Conservation (phyloP, 768 basidiomycete genomes). For the Rhizopogon salebrosus region DNA sequence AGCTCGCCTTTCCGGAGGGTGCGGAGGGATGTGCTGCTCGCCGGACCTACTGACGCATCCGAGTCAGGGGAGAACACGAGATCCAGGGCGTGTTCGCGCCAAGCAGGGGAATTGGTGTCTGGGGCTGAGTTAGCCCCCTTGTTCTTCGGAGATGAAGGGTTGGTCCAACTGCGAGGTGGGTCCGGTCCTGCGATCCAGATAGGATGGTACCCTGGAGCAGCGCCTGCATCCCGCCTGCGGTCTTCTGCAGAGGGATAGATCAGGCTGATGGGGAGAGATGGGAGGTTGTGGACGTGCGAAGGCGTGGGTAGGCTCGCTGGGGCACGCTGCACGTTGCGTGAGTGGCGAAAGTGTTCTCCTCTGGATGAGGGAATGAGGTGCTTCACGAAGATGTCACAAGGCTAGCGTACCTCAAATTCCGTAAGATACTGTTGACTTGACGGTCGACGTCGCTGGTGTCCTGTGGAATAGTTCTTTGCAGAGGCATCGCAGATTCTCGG, state of each 20-base stretch:
- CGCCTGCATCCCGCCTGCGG: not conserved
- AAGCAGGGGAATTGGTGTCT: conserved; percentile 28
- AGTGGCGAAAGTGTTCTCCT: conserved; percentile 68
- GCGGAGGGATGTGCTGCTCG: conserved; percentile 1
- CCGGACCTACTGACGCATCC: not conserved
- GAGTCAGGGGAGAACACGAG: conserved; percentile 36
- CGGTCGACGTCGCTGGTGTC: conserved; percentile 4
- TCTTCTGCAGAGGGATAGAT: conserved; percentile 22
- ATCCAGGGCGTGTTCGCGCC: conserved; percentile 55
- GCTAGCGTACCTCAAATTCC: conserved; percentile 20
- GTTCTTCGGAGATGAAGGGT: conserved; percentile 16
- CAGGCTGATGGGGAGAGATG: conserved; percentile 41
- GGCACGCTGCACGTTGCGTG: conserved; percentile 44
- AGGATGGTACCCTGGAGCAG: not conserved
- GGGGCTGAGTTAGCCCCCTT: not conserved
- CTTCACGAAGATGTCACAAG: not conserved
- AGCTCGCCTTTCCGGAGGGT: conserved; percentile 16
- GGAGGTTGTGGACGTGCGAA: conserved; percentile 31
- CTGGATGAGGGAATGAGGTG: conserved; percentile 26
- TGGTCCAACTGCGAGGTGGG: conserved; percentile 57
- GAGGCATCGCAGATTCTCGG: not conserved
- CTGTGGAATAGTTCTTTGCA: not conserved
- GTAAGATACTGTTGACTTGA: conserved; percentile 25
- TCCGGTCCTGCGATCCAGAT: conserved; percentile 40
- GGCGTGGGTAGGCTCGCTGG: conserved; percentile 14